Conservation (phyloP, 1,284 basidiomycete genomes). For the Trichosporon faecale region DNA sequence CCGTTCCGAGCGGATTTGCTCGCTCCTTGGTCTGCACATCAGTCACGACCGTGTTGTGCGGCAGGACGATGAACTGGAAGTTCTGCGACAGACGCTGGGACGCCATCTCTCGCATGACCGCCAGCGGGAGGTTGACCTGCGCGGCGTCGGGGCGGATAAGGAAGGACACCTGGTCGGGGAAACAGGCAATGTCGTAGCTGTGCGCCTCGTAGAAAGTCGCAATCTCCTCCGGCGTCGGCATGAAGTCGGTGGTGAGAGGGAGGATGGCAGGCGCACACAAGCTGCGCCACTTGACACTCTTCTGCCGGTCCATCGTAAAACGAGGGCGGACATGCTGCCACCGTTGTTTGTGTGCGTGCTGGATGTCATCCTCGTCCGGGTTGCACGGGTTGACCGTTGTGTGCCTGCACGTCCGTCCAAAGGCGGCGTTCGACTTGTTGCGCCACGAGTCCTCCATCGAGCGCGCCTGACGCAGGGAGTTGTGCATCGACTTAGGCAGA, state of each 20-base stretch:
- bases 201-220: slow-evolving; percentile 75
- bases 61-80: slow-evolving; percentile 83
- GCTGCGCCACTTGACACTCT: slow-evolving; percentile 89
- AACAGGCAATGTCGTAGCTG: slow-evolving; percentile 53
- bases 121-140: slow-evolving; percentile 64
- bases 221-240: slow-evolving; percentile 72
- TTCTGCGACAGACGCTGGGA: slow-evolving; percentile 82
- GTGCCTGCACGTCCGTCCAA: slow-evolving; percentile 38
- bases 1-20: slow-evolving; percentile 21
- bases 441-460: slow-evolving; percentile 45
- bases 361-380: slow-evolving; percentile 27
- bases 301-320: slow-evolving; percentile 62
- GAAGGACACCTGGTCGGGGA: slow-evolving; percentile 57
- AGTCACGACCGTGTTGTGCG: slow-evolving; percentile 30
- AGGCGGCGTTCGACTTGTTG: slow-evolving; percentile 33
- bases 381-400: slow-evolving; percentile 51
- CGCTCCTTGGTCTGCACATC: slow-evolving; percentile 18
- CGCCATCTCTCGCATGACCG: slow-evolving; percentile 90
- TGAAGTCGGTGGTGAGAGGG: slow-evolving; percentile 87
- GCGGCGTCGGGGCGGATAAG: slow-evolving; percentile 57
- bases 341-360: slow-evolving; percentile 63
- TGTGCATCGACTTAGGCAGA: slow-evolving; percentile 19
- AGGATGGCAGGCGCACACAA: slow-evolving; percentile 80
- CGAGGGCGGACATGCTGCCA: slow-evolving; percentile 87
- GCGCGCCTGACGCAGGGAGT: slow-evolving; percentile 21